A percentile compares a stretch with the other conserved stretches of the same genome.
Conservation (phyloP, 805 yeast species). For the Kazachstania bromeliacearum region DNA sequence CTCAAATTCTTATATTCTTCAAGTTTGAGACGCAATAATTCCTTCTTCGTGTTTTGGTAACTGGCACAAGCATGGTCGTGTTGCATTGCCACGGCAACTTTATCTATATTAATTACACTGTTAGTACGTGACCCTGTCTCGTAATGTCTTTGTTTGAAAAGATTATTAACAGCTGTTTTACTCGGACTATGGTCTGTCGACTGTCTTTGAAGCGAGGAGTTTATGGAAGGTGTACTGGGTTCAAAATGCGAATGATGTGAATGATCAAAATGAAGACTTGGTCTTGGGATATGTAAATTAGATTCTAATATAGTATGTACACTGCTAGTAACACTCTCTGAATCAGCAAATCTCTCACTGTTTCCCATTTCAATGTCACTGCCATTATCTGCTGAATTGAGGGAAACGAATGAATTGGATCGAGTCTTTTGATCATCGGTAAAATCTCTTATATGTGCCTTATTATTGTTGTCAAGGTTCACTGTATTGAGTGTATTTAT, state of each 20-base stretch:
- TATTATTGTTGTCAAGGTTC: too few species aligned
- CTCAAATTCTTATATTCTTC: conserved; percentile 20
- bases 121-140: too few species aligned
- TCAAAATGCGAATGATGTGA: too few species aligned
- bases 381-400: conserved; percentile 8
- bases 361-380: conserved; percentile 21
- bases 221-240: too few species aligned
- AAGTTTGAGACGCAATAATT: conserved; percentile 13
- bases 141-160: too few species aligned
- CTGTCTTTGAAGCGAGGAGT: too few species aligned
- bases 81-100: conserved; percentile 8
- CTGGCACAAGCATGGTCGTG: conserved; percentile 10
- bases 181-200: too few species aligned
- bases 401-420: conserved; percentile 13
- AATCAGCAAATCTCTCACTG: conserved; percentile 11
- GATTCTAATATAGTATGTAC: conserved; percentile 13
- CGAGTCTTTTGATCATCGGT: neutral
- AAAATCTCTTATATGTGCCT: too few species aligned
- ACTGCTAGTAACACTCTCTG: conserved; percentile 26
- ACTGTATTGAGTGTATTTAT: too few species aligned
- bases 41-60: conserved; percentile 13
- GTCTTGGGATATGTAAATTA: too few species aligned
- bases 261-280: too few species aligned
- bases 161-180: too few species aligned
- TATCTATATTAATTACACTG: conserved; percentile 1